A percentile compares a stretch with the other conserved stretches of the same genome.
phyloP scores from a whole-genome alignment of 805 yeast species.

The Zygosaccharomyces siamensis region DNA sequence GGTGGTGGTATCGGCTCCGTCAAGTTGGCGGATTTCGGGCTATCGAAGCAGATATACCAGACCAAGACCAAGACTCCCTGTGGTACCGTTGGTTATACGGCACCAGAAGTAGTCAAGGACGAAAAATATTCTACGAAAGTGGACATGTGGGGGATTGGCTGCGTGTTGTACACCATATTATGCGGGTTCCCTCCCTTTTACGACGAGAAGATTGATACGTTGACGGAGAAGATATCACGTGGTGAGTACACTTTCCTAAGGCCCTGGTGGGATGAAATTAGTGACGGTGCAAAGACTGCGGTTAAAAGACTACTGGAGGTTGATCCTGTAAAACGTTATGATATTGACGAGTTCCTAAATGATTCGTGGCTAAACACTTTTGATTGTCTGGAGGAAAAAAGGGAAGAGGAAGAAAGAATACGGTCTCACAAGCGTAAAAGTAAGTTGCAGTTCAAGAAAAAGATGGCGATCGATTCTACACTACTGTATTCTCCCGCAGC shows the following conservation, averaged over 20 bases:
- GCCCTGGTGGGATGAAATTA: conserved; percentile 90
- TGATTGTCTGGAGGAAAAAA: conserved; percentile 21
- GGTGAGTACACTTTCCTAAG: conserved; percentile 70
- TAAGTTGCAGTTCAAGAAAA: conserved; percentile 17
- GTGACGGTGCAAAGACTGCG: conserved; percentile 62
- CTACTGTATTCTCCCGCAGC: conserved; percentile 63
- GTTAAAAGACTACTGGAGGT: conserved; percentile 63
- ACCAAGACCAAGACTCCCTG: conserved; percentile 93
- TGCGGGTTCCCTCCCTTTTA: conserved; percentile 99
- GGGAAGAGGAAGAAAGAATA: conserved; percentile 11
- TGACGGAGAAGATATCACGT: conserved; percentile 62
- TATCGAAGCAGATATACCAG: conserved; percentile 86
- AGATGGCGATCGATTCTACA: conserved; percentile 19
- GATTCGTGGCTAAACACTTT: conserved; percentile 62
- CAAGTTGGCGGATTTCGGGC: conserved; percentile 92
- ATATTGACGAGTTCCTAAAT: conserved; percentile 57
- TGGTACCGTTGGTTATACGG: conserved; percentile 98
- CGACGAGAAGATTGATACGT: conserved; percentile 59
- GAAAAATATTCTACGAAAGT: conserved; percentile 90
- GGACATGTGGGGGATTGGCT: conserved; percentile 98
- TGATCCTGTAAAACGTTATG: conserved; percentile 62
- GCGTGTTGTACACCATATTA: conserved; percentile 85
- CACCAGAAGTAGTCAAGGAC: conserved; percentile 95
- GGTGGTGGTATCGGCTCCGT: conserved; percentile 90
- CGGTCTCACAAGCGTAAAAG: conserved; percentile 21